Percentiles rank a stretch among this genome's conserved stretches.
Conservation (phyloP, 2,329 filamentous ascomycete genomes). For the Alternaria hordeiaustralica region DNA sequence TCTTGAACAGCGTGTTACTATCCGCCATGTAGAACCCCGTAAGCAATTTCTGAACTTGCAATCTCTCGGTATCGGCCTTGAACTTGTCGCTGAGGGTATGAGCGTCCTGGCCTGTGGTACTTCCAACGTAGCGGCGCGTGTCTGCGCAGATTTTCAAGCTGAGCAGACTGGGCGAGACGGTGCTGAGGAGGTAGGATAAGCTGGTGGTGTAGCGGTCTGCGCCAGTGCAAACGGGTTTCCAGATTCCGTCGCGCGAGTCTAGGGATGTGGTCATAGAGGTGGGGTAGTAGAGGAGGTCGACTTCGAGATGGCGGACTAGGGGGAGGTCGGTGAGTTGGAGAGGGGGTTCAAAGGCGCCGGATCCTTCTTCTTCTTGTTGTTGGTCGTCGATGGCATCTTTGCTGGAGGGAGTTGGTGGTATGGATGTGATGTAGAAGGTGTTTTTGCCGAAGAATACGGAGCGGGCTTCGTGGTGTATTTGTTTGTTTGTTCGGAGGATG, state of each 20-base stretch:
- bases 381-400: background rate
- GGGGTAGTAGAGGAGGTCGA: constrained; percentile 39
- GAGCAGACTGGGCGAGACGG: constrained; percentile 15
- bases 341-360: constrained; percentile 36
- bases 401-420: constrained; percentile 4
- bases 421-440: constrained; percentile 40
- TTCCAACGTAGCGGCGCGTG: constrained; percentile 13
- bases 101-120: background rate
- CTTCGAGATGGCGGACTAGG: constrained; percentile 31
- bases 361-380: constrained; percentile 8
- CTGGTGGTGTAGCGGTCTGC: constrained; percentile 33
- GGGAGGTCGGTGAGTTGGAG: constrained; percentile 28
- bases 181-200: constrained; percentile 20
- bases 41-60: constrained; percentile 28
- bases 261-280: constrained; percentile 8
- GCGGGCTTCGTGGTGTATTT: constrained; percentile 51
- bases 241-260: constrained; percentile 10
- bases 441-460: constrained; percentile 52
- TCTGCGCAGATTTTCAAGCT: constrained; percentile 23
- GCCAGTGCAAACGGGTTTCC: constrained; percentile 23
- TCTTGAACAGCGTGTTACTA: constrained; percentile 20
- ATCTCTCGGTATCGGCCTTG: constrained; percentile 6
- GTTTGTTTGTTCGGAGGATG: constrained; percentile 48
- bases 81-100: constrained; percentile 4
- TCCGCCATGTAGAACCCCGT: constrained; percentile 35